A percentile compares a stretch with the other conserved stretches of the same genome.
Evolutionary conservation across 2,329 filamentous ascomycete genomes (phyloP).

Genomic region (Aspergillus fructus): DNA sequence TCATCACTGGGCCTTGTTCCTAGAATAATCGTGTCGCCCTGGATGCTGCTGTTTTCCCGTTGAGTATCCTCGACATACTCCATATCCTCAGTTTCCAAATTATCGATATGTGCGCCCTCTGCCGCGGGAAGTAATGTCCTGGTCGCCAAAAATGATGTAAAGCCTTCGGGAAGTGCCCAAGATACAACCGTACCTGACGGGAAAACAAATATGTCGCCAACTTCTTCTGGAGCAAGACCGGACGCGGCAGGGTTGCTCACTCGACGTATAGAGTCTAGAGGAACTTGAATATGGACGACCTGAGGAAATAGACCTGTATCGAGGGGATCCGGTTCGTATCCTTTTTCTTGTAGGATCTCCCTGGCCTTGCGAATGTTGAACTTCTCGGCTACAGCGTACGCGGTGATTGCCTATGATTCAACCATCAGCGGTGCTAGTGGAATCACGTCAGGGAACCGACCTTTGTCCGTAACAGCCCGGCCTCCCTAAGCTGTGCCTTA

Average conservation of each 20-base stretch:
- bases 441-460: slow-evolving; percentile 17
- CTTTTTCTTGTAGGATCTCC: slow-evolving; percentile 57
- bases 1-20: slow-evolving; percentile 63
- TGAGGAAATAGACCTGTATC: slow-evolving; percentile 64
- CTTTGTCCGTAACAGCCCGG: slow-evolving; percentile 39
- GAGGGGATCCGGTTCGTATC: slow-evolving; percentile 63
- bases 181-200: slow-evolving; percentile 90
- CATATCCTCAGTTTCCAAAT: slow-evolving; percentile 82
- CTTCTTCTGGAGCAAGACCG: slow-evolving; percentile 44
- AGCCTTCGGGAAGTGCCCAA: slow-evolving; percentile 79
- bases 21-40: slow-evolving; percentile 84
- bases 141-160: slow-evolving; percentile 68
- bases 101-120: slow-evolving; percentile 67
- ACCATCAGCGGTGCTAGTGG: slow-evolving; percentile 15
- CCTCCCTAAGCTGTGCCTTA: slow-evolving; percentile 42
- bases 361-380: slow-evolving; percentile 62
- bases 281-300: slow-evolving; percentile 60
- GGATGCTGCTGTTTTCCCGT: slow-evolving; percentile 72
- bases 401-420: slow-evolving; percentile 53
- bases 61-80: slow-evolving; percentile 77
- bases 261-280: slow-evolving; percentile 46
- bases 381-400: slow-evolving; percentile 67
- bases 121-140: slow-evolving; percentile 74
- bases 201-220: slow-evolving; percentile 92
- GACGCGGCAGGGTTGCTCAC: slow-evolving; percentile 41